Evolutionary conservation across 257 asterid species (phyloP).

Genomic region (Solanum bulbocastanum): DNA sequence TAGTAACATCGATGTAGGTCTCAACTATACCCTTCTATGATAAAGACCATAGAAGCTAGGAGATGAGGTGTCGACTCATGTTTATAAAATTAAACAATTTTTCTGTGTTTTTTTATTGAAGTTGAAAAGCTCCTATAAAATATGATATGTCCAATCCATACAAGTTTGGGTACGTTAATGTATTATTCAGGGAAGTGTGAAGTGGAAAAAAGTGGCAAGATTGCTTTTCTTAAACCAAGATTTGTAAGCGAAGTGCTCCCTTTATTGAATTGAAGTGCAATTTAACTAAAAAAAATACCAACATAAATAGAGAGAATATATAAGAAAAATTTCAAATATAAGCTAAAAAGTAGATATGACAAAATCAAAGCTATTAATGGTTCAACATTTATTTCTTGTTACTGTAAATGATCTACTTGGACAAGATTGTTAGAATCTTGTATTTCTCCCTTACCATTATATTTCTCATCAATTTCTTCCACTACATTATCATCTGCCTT

Average conservation of each 20-base stretch:
- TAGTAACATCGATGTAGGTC: neutral
- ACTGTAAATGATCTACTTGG: neutral
- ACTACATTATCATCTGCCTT: neutral
- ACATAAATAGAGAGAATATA: too few relatives aligned
- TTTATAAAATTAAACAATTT: neutral
- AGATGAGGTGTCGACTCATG: neutral
- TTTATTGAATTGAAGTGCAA: neutral
- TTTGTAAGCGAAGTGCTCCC: neutral
- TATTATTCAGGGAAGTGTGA: neutral
- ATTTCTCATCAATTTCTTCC: neutral
- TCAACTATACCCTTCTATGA: neutral
- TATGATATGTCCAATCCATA: neutral
- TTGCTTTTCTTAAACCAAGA: neutral
- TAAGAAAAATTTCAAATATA: neutral
- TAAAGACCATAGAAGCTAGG: neutral
- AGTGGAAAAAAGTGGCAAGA: neutral
- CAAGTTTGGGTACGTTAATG: neutral
- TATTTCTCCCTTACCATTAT: neutral
- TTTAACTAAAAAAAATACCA: too few relatives aligned
- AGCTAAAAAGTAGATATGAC: neutral
- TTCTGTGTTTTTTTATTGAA: neutral
- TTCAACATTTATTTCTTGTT: neutral
- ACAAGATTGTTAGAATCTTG: neutral
- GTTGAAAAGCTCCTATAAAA: neutral
- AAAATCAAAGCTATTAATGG: neutral